Conservation (phyloP, 2,329 filamentous ascomycete genomes). For the Aspergillus novoparasiticus region DNA sequence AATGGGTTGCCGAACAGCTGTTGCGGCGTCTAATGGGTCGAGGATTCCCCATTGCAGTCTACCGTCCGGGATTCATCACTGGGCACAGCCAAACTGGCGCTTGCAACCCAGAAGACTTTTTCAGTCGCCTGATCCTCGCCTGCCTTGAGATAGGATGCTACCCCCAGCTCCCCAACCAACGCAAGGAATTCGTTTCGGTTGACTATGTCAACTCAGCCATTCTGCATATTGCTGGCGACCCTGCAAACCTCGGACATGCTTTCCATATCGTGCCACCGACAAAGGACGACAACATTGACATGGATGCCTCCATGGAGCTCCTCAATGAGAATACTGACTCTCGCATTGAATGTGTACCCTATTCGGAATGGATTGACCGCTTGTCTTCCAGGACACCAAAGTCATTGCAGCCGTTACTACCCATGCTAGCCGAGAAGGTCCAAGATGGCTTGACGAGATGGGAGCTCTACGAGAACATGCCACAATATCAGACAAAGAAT, state of each 20-base stretch:
- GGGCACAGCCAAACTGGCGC: constrained; percentile 67
- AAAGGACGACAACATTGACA: constrained; percentile 18
- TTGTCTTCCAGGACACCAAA: constrained; percentile 7
- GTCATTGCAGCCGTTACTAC: constrained; percentile 21
- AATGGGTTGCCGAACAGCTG: constrained; percentile 72
- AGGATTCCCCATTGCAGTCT: constrained; percentile 70
- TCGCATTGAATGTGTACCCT: constrained; percentile 4
- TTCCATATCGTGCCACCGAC: constrained; percentile 25
- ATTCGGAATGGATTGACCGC: constrained; percentile 19
- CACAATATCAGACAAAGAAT: constrained; percentile 15
- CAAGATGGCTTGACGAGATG: constrained; percentile 23
- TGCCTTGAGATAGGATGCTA: constrained; percentile 67
- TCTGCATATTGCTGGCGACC: constrained; percentile 23
- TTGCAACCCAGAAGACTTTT: constrained; percentile 77
- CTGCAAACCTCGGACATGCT: constrained; percentile 16
- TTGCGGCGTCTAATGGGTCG: constrained; percentile 71
- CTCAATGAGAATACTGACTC: not conserved
- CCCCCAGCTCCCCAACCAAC: constrained; percentile 25
- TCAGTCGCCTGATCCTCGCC: constrained; percentile 77
- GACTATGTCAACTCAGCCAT: constrained; percentile 26
- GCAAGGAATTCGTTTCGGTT: constrained; percentile 30
- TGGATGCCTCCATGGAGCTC: not conserved
- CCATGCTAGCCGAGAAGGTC: constrained; percentile 27
- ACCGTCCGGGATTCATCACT: constrained; percentile 79
- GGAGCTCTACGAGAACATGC: constrained; percentile 30